These are phyloP conservation scores for Neoboletus brunneissimus DNA, from an alignment of 768 basidiomycete species.

Conservation along the genomic window DNA sequence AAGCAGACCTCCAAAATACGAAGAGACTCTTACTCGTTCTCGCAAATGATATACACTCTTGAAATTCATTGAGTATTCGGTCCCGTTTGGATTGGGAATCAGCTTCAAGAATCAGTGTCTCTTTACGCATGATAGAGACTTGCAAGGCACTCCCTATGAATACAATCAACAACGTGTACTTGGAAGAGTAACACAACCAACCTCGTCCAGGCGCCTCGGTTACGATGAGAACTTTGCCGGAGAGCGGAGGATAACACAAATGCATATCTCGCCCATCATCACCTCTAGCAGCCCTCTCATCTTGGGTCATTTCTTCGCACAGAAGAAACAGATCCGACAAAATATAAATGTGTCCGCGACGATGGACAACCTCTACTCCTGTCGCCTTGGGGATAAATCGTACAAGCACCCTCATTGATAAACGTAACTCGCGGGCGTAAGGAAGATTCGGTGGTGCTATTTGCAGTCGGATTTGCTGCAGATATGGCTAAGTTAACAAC, in stretches of 20 bases:
- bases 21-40: conserved; percentile 51
- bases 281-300: conserved; percentile 51
- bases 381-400: conserved; percentile 76
- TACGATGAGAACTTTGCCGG: conserved; percentile 87
- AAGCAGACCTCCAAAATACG: background rate
- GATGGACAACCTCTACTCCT: conserved; percentile 71
- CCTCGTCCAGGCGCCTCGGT: conserved; percentile 60
- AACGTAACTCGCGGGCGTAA: conserved; percentile 74
- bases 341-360: conserved; percentile 78
- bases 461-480: conserved; percentile 84
- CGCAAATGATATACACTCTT: conserved; percentile 84
- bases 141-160: conserved; percentile 65
- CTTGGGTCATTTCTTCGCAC: conserved; percentile 76
- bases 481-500: conserved; percentile 5
- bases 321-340: conserved; percentile 92
- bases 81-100: conserved; percentile 59
- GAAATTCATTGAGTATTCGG: conserved; percentile 64
- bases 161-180: conserved; percentile 12
- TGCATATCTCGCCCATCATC: conserved; percentile 78
- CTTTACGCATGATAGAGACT: conserved; percentile 85
- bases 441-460: conserved; percentile 78
- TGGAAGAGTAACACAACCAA: conserved; percentile 29
- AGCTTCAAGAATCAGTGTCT: conserved; percentile 66
- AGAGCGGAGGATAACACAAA: conserved; percentile 91
- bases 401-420: conserved; percentile 68